phyloP scores from a whole-genome alignment of 129 eudicot genomes.

The Flaveria sonorensis region DNA sequence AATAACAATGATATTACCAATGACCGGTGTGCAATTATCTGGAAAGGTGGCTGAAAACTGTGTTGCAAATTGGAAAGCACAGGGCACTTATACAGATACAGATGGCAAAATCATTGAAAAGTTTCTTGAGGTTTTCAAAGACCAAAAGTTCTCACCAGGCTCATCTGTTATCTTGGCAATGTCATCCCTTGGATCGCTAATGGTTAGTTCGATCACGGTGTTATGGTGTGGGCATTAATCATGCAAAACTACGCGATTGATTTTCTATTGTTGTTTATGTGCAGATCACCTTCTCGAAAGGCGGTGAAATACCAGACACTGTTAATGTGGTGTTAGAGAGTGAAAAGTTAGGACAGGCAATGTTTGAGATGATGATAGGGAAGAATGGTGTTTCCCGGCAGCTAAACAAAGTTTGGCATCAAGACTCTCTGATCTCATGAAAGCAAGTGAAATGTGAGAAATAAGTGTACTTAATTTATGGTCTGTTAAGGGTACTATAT shows the following conservation, averaged over 20 bases:
- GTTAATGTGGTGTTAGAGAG: not conserved
- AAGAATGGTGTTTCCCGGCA: not conserved
- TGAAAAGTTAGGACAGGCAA: not conserved
- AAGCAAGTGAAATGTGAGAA: not conserved
- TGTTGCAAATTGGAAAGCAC: conserved; percentile 57
- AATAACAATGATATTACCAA: conserved; percentile 61
- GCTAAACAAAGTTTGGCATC: not conserved
- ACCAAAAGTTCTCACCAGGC: conserved; percentile 69
- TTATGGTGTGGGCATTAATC: no score
- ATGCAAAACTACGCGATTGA: no score
- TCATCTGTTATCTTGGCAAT: conserved; percentile 71
- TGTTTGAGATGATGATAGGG: not conserved
- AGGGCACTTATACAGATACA: conserved; percentile 62
- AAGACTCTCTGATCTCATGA: not conserved
- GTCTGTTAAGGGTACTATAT: not conserved
- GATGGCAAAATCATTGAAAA: conserved; percentile 61
- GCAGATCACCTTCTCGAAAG: not conserved
- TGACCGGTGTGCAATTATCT: conserved; percentile 51
- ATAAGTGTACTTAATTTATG: no score
- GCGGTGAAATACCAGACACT: not conserved
- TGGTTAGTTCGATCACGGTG: conserved; percentile 29
- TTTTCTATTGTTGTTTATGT: not conserved
- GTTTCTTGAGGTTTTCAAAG: conserved; percentile 63
- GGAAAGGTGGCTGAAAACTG: conserved; percentile 47
- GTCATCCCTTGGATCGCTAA: conserved; percentile 44